phyloP scores from a whole-genome alignment of 192 early-diverging fungal species.

The Backusella circina region DNA sequence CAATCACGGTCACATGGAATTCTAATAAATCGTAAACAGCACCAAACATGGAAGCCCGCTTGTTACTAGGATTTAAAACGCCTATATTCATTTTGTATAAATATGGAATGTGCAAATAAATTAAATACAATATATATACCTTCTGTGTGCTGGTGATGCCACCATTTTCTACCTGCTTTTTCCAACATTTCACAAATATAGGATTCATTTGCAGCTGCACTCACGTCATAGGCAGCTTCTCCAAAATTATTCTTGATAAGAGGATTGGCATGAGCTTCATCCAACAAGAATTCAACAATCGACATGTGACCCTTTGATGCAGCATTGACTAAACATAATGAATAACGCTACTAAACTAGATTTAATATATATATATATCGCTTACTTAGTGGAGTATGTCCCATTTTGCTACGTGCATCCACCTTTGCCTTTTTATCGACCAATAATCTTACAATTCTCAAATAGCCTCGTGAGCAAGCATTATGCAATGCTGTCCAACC shows the following conservation, averaged over 20 bases:
- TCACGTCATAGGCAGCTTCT: conserved; percentile 75
- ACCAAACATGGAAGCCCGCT: conserved; percentile 24
- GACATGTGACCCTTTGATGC: conserved; percentile 64
- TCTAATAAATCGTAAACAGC: conserved; percentile 40
- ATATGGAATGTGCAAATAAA: background rate
- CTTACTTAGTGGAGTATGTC: conserved; percentile 72
- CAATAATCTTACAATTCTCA: conserved; percentile 52
- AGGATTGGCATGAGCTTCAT: conserved; percentile 56
- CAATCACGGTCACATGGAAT: conserved; percentile 55
- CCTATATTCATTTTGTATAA: background rate
- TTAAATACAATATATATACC: background rate
- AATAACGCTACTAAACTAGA: too few relatives aligned
- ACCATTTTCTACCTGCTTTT: conserved; percentile 43
- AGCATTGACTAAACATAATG: conserved; percentile 53
- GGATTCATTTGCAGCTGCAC: conserved; percentile 60
- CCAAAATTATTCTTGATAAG: conserved; percentile 60
- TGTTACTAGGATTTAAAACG: conserved; percentile 9
- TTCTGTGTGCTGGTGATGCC: conserved; percentile 17
- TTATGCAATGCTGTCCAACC: conserved; percentile 86
- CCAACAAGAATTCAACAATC: conserved; percentile 64
- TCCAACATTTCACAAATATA: conserved; percentile 67
- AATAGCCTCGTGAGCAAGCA: conserved; percentile 58
- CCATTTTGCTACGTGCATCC: conserved; percentile 57
- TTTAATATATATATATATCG: background rate
- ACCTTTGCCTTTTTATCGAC: conserved; percentile 57